phyloP scores from a whole-genome alignment of 208 protist species.

The Leishmania arabica region DNA sequence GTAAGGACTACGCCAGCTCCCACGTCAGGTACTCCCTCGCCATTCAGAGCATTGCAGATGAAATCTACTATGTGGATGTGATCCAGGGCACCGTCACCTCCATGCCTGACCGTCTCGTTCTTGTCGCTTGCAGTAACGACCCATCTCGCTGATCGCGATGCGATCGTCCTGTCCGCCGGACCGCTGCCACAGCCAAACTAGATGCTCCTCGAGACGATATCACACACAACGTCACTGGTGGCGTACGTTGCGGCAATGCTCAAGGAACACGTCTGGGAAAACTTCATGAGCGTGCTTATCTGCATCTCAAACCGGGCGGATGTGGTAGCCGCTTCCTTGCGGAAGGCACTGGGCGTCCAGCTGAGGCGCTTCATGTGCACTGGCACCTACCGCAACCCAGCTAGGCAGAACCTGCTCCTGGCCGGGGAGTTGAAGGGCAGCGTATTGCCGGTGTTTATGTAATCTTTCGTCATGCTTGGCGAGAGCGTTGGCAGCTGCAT shows the following conservation, averaged over 20 bases:
- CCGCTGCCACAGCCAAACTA: conserved; percentile 35
- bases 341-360: conserved; percentile 38
- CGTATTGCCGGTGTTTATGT: conserved; percentile 38
- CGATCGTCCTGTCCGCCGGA: conserved; percentile 43
- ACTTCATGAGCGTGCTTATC: conserved; percentile 42
- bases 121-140: conserved; percentile 23
- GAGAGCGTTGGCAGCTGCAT: conserved; percentile 59
- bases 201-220: conserved; percentile 40
- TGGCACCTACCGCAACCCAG: conserved; percentile 48
- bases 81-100: conserved; percentile 40
- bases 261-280: conserved; percentile 31
- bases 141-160: conserved; percentile 39
- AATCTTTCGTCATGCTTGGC: conserved; percentile 55
- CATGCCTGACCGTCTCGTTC: conserved; percentile 40
- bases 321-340: conserved; percentile 43
- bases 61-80: conserved; percentile 44
- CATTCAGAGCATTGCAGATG: conserved; percentile 41
- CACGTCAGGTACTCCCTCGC: conserved; percentile 50
- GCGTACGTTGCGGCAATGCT: conserved; percentile 34
- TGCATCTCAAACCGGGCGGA: conserved; percentile 54
- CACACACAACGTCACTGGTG: conserved; percentile 42
- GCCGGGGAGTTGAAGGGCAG: conserved; percentile 33
- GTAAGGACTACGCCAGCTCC: conserved; percentile 45
- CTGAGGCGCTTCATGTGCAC: conserved; percentile 49
- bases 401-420: conserved; percentile 41